Evolutionary conservation across 2,329 filamentous ascomycete species (phyloP).

Genomic region (Nemania abortiva): DNA sequence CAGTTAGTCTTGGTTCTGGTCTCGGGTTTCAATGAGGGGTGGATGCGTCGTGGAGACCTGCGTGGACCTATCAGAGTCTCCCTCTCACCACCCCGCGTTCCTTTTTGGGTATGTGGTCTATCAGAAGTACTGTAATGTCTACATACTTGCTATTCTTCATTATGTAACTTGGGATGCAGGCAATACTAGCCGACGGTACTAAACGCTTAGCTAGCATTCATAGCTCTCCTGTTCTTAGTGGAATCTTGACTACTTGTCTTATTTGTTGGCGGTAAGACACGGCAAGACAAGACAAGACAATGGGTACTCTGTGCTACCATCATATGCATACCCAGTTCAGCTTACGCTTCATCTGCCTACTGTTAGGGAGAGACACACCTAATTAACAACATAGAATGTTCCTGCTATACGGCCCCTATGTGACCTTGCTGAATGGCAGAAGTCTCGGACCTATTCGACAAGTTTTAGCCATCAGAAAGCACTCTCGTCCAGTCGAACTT

Average conservation of each 20-base stretch:
- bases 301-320: not conserved
- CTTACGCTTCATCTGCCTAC: not conserved
- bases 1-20: not conserved
- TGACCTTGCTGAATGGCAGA: not conserved
- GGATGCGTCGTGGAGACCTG: not conserved
- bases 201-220: no score
- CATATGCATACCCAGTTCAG: not conserved
- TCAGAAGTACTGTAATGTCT: no score
- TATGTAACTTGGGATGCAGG: not conserved
- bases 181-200: no score
- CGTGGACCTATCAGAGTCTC: slow-evolving; percentile 31
- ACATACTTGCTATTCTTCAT: no score
- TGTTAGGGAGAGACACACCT: not conserved
- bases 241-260: not conserved
- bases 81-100: slow-evolving; percentile 26
- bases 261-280: not conserved
- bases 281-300: slow-evolving; percentile 1
- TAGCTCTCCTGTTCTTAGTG: not conserved
- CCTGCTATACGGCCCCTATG: not conserved
- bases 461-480: slow-evolving; percentile 56
- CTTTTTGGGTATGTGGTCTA: slow-evolving; percentile 26
- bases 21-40: not conserved
- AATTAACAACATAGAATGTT: not conserved
- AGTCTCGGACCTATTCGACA: not conserved
- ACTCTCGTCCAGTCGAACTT: slow-evolving; percentile 90